Percentiles rank a stretch among this genome's conserved stretches.
Evolutionary conservation across 805 yeast species (phyloP).

Genomic region (Monosporozyma servazzii): DNA sequence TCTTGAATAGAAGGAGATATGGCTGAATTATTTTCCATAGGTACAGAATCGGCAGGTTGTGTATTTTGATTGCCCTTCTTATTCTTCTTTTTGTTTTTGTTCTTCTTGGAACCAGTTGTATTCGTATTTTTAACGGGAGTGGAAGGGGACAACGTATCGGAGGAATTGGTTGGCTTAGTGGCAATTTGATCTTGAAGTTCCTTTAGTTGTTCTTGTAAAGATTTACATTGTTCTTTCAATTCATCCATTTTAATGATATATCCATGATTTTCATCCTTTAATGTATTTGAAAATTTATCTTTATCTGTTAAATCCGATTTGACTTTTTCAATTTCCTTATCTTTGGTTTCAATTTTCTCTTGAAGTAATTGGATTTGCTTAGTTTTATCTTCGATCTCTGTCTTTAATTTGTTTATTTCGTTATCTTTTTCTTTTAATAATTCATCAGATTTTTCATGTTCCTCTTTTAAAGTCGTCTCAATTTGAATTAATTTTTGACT

Average conservation of each 20-base stretch:
- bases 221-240: background rate
- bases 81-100: conserved; percentile 17
- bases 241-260: background rate
- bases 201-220: conserved; percentile 1
- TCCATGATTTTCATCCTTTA: background rate
- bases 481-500: background rate
- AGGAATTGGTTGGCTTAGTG: background rate
- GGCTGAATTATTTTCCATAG: background rate
- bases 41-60: background rate
- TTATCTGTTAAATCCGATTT: background rate
- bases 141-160: background rate
- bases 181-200: background rate
- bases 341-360: background rate
- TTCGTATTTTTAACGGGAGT: background rate
- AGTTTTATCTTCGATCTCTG: conserved; percentile 4
- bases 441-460: conserved; percentile 3
- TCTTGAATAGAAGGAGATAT: background rate
- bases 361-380: background rate
- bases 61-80: conserved; percentile 9
- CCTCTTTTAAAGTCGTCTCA: background rate
- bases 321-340: background rate
- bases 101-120: conserved; percentile 4
- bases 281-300: background rate
- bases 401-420: conserved; percentile 1
- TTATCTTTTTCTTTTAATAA: conserved; percentile 3